Base-by-base conservation (phyloP, 1,284 basidiomycete genomes). In the Cryptococcus hybrid region DNA sequence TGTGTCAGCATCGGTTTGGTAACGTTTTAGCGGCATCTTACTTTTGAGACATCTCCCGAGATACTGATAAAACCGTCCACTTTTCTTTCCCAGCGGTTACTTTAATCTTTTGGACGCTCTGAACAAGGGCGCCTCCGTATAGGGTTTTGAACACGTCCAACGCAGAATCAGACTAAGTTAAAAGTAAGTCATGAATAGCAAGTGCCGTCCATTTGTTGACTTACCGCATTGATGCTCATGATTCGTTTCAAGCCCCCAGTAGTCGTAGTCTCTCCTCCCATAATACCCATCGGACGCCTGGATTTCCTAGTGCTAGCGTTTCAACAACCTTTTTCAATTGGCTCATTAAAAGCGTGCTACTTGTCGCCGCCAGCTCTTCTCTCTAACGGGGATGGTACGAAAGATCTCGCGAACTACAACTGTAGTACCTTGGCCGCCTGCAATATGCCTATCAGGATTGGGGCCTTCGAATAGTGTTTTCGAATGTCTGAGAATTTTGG, bases 331-430 rank as follows among this genome's bases (percentile, higher is more conserved):
- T 84, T 57, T 84, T 85, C 59, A 92, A 83, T 8, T 84, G 74
- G 40, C 88, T 84, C 38, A 89, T 66, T 1, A 87, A 85, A 38
- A 84, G 81, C 37, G 82, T 52, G 7, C 57, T 18, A 40, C 84
- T 81, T 34, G 82, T 55, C 11, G 55, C 24, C 5, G 58, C 48
- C 12, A 74, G 57, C 4, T 68, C 61, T 7, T 65, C 61, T 38
- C 62, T 64, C 75, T 60, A 8, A 76, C 73, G 3, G 75, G 75
- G 13, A 73, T 63, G 68, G 88, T 90, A 70, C 88, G 88, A 73
- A 93, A 96, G 3, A 88, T 85, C 70, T 95, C 92, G 18, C 89
- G 85, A 42, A 94, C 81, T 64, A 83, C 85, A 43, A 93, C 86
- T 8, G 84, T 85, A 3, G 92, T 94, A 3, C 92, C 92, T 5